Evolutionary conservation across 192 early-diverging fungal species (phyloP), one percentile per base, ranked within the genome.

Genomic region (Lobosporangium transversale): DNA sequence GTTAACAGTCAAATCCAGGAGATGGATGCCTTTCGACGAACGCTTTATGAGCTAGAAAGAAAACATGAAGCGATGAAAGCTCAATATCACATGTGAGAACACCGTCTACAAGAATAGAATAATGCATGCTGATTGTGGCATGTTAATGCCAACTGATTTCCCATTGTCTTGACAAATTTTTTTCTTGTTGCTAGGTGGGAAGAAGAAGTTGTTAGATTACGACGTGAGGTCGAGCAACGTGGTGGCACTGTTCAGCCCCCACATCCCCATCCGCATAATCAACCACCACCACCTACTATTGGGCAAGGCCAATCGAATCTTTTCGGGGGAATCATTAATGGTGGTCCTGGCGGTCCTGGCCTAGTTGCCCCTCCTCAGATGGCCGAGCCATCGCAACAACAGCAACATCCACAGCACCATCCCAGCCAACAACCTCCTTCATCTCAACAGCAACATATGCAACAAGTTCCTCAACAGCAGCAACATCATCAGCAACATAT

Each of bases 1-100:
- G 94, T 94, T 29, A 88, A 78, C 70, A 79, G 49, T 31, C 95
- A 97, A 80, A 86, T 94, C 45, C 85, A 85, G 60, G 95, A 97
- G 79, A 89, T 95, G 75, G 86, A 85, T 32, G 82, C 80, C 4
- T 90, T 94, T 59, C 90, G 94, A 63, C 89, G 94, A 69, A 84
- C 82, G 27, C 69, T 97, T 31, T 83, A 66, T 49, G 95, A 97
- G 29, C 84, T 97, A 29, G 94, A 97, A 68, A 84, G 94, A 55
- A 85, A 88, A n/a, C 93, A 95, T 70, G 84, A 88, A 49, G 79
- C 87, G 42, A 85, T 92, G 56, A 94, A 94, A 76, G 86, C 84
- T 57, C 87, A 92, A 84, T 97, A 94, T 53, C 73, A 67, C 27
- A 58, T 62, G 73, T 76, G 67, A 61, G 47, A 21, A 23, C 2